Evolutionary conservation across 2,329 filamentous ascomycete species (phyloP), one percentile per base, ranked within the genome.

Genomic region (Diaporthe helianthi): DNA sequence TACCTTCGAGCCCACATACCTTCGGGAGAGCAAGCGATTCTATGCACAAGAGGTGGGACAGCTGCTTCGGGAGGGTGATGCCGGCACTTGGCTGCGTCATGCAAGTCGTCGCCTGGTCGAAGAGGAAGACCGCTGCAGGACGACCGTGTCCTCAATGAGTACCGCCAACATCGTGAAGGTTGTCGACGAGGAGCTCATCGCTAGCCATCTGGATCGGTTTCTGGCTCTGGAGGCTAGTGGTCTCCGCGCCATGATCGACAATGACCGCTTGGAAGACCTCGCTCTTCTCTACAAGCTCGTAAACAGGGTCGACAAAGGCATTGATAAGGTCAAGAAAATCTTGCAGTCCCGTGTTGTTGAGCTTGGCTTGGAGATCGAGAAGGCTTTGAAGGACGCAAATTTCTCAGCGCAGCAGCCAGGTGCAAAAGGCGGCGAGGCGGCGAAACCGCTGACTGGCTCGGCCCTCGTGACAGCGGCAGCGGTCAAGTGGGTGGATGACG

Each of bases 401-500:
- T 83, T 87, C 74, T 83, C 85, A 44, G 73, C 79, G 71, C 73
- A 77, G 0, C 72, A 75, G 29, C 74, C 76, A 29, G 78, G 75
- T 4, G 73, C 75, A 60, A 74, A 75, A 41, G 78, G 82, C 51
- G 83, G 83, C 4, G 83, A 86, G 15, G 85, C 86, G 9, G 79
- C 26, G 87, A 89, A 67, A 81, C 77, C 86, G 69, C 76, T 86
- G 46, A 87, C 83, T 70, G 82, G 87, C 1, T 83, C 90, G 9
- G 94, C 93, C 33, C 91, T 93, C 77, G 91, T 94, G 76, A 98
- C 96, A 0, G 87, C 89, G 0, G 92, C 94, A 1, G 96, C 96
- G 0, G 92, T 98, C 74, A 93, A 92, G 75, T 99, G 96, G 96
- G 95, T 98, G 2, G 93, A 97, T 74, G 94, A 97, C 75, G 92